Evolutionary conservation across 2,329 filamentous ascomycete species (phyloP), one percentile per base, ranked within the genome.

Genomic region (Stagonosporopsis tanaceti): DNA sequence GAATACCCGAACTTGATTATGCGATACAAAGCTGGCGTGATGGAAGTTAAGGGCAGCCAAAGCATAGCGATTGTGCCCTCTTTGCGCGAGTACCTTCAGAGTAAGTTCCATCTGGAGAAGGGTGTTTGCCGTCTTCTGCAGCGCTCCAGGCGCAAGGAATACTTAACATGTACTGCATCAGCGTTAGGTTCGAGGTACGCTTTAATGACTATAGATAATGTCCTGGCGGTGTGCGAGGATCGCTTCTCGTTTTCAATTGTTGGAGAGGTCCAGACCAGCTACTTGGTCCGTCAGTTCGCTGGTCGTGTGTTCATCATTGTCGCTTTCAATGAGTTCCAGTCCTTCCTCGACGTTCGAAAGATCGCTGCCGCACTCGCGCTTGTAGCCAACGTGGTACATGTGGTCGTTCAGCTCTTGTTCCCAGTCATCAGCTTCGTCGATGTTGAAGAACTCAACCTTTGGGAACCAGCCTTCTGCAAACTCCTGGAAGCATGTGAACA

Each of bases 391-490:
- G 7, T 42, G 22, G n/a, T 44, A 51, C 39, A 51, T 38, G n/a
- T 38, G 14, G 11, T 51, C 24, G n/a, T 24, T 37, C 6, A 51
- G 24, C 6, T 37, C 2, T 24, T 51, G 48, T 24, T 51, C 48
- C 22, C 40, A 37, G 11, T 44, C 32, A 35, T 51, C 48, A 1
- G 48, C 48, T 2, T 51, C 48, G 1, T 38, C 34, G 32, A 51
- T 51, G 4, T 40, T 51, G 37, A 53, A 47, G 27, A 34, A 34
- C 11, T 47, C 30, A 2, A 51, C 20, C 27, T 44, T 34, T 2
- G 48, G 48, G 37, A 51, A 38, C 39, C 48, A 51, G 5, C n/a
- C 27, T 3, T 32, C 30, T 11, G 48, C 40, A 3, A 14, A 32
- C 5, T 24, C 22, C 24, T 51, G 32, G 20, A 51, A 51, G 7